phyloP scores from a whole-genome alignment of 148 eudicot species.

The Nepenthes mirabilis region DNA sequence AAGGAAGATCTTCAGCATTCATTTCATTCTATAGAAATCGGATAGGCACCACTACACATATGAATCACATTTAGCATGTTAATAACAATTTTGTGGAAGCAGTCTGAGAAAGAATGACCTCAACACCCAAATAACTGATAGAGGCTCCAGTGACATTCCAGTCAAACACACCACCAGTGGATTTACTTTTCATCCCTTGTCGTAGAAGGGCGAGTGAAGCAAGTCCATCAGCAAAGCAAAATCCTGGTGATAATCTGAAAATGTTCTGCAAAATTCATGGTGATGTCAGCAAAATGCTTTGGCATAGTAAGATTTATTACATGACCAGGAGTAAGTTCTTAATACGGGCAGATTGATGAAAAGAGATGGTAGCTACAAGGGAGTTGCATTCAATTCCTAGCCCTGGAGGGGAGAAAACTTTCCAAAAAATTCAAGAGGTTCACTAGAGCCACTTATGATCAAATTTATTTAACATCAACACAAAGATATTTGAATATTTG shows the following conservation, averaged over 20 bases:
- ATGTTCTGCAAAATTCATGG: slow-evolving; percentile 44
- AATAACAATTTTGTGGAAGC: neutral
- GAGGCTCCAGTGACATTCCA: slow-evolving; percentile 98
- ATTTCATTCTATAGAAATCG: too few species aligned
- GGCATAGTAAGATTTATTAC: too few species aligned
- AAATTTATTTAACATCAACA: too few species aligned
- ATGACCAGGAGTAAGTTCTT: too few species aligned
- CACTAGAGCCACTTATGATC: too few species aligned
- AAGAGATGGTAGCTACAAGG: too few species aligned
- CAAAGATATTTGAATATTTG: too few species aligned
- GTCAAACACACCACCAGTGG: slow-evolving; percentile 53
- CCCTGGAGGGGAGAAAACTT: too few species aligned
- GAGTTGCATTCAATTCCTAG: too few species aligned
- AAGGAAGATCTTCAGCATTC: too few species aligned
- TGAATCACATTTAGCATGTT: neutral
- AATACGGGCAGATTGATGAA: too few species aligned
- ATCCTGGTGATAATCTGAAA: slow-evolving; percentile 90
- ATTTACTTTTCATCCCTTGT: slow-evolving; percentile 85
- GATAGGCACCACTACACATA: neutral
- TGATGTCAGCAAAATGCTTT: neutral
- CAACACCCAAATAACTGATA: slow-evolving; percentile 71
- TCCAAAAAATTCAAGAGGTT: too few species aligned
- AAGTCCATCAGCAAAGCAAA: slow-evolving; percentile 98
- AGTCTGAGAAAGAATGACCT: slow-evolving; percentile 39
- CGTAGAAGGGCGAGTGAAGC: slow-evolving; percentile 92